Evolutionary conservation across 768 basidiomycete species (phyloP).

Genomic region (Strobilomyces confusus): DNA sequence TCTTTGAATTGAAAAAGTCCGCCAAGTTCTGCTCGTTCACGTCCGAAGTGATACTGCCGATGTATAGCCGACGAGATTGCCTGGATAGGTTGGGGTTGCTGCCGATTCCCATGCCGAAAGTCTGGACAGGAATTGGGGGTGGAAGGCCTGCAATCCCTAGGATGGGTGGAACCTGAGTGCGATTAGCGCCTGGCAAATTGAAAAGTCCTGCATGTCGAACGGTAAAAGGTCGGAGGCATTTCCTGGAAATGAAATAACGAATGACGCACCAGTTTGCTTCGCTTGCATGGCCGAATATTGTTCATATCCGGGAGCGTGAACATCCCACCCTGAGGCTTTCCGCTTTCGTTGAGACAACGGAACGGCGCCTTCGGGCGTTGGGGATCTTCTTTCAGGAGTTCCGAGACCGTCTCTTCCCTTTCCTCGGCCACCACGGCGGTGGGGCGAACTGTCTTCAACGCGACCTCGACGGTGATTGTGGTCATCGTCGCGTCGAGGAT

Average conservation of each 20-base stretch:
- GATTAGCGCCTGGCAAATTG: slow-evolving; percentile 93
- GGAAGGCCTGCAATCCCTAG: slow-evolving; percentile 78
- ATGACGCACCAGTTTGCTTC: slow-evolving; percentile 84
- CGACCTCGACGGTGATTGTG: slow-evolving; percentile 26
- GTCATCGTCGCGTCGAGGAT: slow-evolving; percentile 43
- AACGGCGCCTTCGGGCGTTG: slow-evolving; percentile 82
- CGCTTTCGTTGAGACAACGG: slow-evolving; percentile 83
- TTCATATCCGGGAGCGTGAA: slow-evolving; percentile 93
- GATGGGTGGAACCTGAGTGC: slow-evolving; percentile 82
- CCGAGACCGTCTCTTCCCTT: slow-evolving; percentile 47
- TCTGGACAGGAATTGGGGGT: slow-evolving; percentile 78
- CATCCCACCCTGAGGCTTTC: slow-evolving; percentile 94
- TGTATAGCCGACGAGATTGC: slow-evolving; percentile 92
- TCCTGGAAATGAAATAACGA: not conserved
- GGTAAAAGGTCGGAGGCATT: slow-evolving; percentile 5
- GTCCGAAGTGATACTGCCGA: slow-evolving; percentile 93
- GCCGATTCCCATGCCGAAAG: slow-evolving; percentile 83
- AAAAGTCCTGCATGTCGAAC: slow-evolving; percentile 66
- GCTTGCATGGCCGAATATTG: slow-evolving; percentile 94
- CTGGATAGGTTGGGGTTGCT: slow-evolving; percentile 86
- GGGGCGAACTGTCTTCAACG: slow-evolving; percentile 40
- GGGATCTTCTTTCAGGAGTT: slow-evolving; percentile 77
- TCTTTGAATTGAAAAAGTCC: slow-evolving; percentile 94
- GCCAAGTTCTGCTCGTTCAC: slow-evolving; percentile 90
- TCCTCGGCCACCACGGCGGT: slow-evolving; percentile 44